phyloP scores from a whole-genome alignment of 139 green algal genomes.

The Tetraselmis chui region DNA sequence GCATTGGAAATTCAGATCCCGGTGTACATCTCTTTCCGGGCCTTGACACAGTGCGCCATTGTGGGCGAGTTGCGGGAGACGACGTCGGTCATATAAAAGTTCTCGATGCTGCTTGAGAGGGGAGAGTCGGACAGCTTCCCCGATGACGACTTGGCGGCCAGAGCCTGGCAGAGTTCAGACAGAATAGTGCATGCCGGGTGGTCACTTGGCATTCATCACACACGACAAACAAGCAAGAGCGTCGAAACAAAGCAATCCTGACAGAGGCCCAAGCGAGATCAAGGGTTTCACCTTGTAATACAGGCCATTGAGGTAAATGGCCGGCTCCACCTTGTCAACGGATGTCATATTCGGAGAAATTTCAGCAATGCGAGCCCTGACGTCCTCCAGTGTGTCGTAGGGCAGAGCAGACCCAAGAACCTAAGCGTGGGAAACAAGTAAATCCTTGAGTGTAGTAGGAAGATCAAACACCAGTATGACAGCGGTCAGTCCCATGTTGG shows the following conservation, averaged over 20 bases:
- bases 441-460: neutral
- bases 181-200: slow-evolving; percentile 26
- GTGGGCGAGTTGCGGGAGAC: slow-evolving; percentile 79
- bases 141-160: slow-evolving; percentile 18
- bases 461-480: slow-evolving; percentile 7
- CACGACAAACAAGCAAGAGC: neutral
- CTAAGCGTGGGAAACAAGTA: slow-evolving; percentile 7
- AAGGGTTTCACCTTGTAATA: slow-evolving; percentile 51
- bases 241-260: neutral
- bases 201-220: neutral
- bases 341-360: slow-evolving; percentile 70
- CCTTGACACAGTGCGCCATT: slow-evolving; percentile 88
- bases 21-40: slow-evolving; percentile 16
- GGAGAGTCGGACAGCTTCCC: slow-evolving; percentile 22
- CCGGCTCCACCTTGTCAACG: slow-evolving; percentile 53
- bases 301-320: slow-evolving; percentile 40
- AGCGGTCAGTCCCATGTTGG: slow-evolving; percentile 11
- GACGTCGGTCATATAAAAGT: slow-evolving; percentile 98
- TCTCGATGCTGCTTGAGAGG: slow-evolving; percentile 60
- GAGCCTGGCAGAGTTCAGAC: too few species aligned
- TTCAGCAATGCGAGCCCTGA: slow-evolving; percentile 68
- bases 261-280: slow-evolving; percentile 13
- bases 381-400: slow-evolving; percentile 68
- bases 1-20: too few species aligned
- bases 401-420: slow-evolving; percentile 65